Conservation (phyloP, 192 early-diverging fungal species). For the Coemansia sp. region DNA sequence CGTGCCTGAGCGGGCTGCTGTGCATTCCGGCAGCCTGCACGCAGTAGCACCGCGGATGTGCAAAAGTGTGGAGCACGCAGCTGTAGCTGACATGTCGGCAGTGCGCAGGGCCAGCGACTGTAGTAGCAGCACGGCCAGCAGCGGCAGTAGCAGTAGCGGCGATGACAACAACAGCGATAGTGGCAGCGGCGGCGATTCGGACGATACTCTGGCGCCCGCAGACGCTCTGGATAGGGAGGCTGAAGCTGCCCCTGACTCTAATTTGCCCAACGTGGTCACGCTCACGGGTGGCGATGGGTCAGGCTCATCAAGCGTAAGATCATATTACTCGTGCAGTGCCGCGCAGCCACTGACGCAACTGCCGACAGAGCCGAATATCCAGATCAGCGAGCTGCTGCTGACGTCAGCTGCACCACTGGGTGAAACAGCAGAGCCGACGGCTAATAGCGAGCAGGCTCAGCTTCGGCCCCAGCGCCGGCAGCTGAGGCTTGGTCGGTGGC, state of each 20-base stretch:
- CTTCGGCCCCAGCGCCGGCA: constrained; percentile 25
- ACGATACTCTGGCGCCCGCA: constrained; percentile 41
- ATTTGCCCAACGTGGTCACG: constrained; percentile 10
- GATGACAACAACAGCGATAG: constrained; percentile 27
- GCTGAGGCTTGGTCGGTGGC: constrained; percentile 30
- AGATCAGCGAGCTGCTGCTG: not conserved
- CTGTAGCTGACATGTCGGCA: not conserved
- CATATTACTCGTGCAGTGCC: constrained; percentile 12
- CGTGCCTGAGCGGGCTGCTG: constrained; percentile 5
- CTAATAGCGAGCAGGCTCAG: not conserved
- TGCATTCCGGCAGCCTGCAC: constrained; percentile 11
- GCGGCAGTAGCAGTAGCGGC: constrained; percentile 25
- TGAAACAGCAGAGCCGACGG: not conserved
- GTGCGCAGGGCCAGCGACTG: constrained; percentile 12
- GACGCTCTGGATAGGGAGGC: not conserved
- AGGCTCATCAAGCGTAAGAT: constrained; percentile 5
- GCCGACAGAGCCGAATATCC: not conserved
- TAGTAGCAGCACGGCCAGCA: constrained; percentile 14
- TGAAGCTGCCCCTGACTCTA: not conserved
- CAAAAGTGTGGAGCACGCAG: not conserved
- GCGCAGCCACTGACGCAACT: constrained; percentile 1
- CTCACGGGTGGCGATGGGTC: constrained; percentile 15
- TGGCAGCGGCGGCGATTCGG: constrained; percentile 33
- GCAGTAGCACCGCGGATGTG: not conserved
- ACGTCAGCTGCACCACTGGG: not conserved